Conservation (phyloP, 2,329 filamentous ascomycete species). For the Chaetomium strumarium region DNA sequence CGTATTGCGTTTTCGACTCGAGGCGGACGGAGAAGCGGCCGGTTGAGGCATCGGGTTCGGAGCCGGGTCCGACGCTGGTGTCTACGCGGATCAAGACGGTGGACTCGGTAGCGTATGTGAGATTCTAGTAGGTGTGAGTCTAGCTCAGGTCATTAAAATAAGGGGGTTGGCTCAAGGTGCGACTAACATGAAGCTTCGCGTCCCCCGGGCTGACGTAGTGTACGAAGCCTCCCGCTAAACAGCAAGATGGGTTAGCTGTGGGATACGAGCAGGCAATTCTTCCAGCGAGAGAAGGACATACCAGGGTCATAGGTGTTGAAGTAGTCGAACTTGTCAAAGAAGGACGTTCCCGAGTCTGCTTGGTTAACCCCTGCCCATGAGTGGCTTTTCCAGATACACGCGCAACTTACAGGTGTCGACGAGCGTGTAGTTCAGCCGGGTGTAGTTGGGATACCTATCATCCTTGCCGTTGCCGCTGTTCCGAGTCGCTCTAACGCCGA, state of each 20-base stretch:
- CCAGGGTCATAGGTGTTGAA: slow-evolving; percentile 45
- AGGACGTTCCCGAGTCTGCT: slow-evolving; percentile 42
- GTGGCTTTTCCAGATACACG: no score
- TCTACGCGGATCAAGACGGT: slow-evolving; percentile 57
- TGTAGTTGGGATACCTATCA: slow-evolving; percentile 43
- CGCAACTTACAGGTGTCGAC: slow-evolving; percentile 42
- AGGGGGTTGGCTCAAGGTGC: background rate
- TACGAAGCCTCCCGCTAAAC: slow-evolving; percentile 42
- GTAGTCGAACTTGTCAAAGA: slow-evolving; percentile 53
- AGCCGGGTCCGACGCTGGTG: slow-evolving; percentile 45
- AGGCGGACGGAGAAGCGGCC: slow-evolving; percentile 60
- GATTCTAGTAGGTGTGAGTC: slow-evolving; percentile 40
- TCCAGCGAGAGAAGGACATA: slow-evolving; percentile 21
- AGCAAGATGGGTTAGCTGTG: slow-evolving; percentile 1
- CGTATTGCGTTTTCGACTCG: slow-evolving; percentile 54
- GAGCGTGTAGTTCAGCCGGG: slow-evolving; percentile 41
- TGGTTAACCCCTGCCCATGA: background rate
- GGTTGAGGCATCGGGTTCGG: slow-evolving; percentile 45
- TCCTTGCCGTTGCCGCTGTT: slow-evolving; percentile 18
- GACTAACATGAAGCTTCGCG: slow-evolving; percentile 38
- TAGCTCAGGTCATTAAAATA: background rate
- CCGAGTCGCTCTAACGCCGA: slow-evolving; percentile 30
- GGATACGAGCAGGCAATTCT: background rate
- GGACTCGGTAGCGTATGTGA: slow-evolving; percentile 52
- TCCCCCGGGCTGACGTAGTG: slow-evolving; percentile 45